phyloP scores from a whole-genome alignment of 2,329 filamentous ascomycete species.

The Talaromyces sp. region DNA sequence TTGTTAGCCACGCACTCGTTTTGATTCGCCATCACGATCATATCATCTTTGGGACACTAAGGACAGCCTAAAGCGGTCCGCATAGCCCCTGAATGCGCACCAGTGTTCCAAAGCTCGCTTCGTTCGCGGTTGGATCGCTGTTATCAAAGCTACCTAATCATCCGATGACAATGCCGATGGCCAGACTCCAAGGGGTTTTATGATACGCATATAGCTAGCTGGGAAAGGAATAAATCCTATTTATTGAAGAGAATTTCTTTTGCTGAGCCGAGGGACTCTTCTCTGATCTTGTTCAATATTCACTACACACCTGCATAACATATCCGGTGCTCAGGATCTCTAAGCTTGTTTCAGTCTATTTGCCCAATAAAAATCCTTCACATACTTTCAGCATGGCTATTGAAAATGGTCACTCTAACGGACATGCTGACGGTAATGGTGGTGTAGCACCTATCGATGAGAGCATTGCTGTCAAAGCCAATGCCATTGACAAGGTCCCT shows the following conservation, averaged over 20 bases:
- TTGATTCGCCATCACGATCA: not conserved
- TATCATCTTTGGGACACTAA: not conserved
- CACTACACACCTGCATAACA: not conserved
- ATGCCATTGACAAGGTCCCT: slow-evolving; percentile 22
- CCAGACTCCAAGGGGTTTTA: not conserved
- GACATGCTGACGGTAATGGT: slow-evolving; percentile 5
- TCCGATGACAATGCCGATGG: not conserved
- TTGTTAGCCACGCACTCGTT: not conserved
- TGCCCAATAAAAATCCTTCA: not conserved
- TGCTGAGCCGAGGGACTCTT: not conserved
- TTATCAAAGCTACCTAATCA: not conserved
- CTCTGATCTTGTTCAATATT: slow-evolving; percentile 1
- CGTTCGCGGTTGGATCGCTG: not conserved
- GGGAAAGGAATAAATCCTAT: not conserved
- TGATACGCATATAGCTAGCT: not conserved
- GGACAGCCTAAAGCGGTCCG: not conserved
- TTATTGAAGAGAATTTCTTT: slow-evolving; percentile 1
- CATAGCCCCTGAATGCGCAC: not conserved
- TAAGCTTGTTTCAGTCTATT: not conserved
- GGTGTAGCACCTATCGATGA: slow-evolving; percentile 11
- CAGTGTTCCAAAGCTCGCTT: not conserved
- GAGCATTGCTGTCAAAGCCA: slow-evolving; percentile 19
- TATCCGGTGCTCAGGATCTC: not conserved
- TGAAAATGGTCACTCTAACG: not conserved
- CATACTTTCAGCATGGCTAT: slow-evolving; percentile 9